Base-by-base conservation (phyloP, 169 alveolate species). In the Plasmodium sp. region DNA sequence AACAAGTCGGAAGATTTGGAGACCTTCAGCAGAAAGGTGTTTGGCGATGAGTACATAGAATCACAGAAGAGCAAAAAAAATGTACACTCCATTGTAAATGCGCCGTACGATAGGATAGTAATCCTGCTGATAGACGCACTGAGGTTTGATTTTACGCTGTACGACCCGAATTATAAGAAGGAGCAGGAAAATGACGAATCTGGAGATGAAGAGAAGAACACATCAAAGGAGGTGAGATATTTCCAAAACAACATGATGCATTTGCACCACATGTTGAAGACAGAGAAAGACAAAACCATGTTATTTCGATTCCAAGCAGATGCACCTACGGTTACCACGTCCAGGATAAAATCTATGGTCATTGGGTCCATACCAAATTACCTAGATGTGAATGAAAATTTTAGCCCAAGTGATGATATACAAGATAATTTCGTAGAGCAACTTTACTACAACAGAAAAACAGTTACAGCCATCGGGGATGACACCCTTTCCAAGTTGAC, bases 91-190 rank as follows among this genome's bases (percentile, higher is more conserved):
- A 88, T 88, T 58, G 27, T 88, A 45, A 88, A 96, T 85, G 85
- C 97, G 18, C 92, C 96, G 18, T 77, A 93, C 31, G 96, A 96
- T 62, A 73, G 84, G 51, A 58, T 88, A 18, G 85, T 93, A 9
- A 6, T 96, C 6, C 77, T 93, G 6, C 51, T 96, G 34, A 84
- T 96, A 22, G 97, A 96, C 72, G 85, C 96, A 2, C 81, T 84
- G 27, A 92, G 97, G n/a, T 77, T 93, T 83, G 97, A 96, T 93
- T 96, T 95, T 83, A 95, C 90, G 18, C 85, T 96, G 2, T 85
- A 94, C 81, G 97, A 96, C 74, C 96, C 97, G 7, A 45, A 81
- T 39, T 88, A 88, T 88, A 48, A 62, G 2, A 58, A 77, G 43
- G 84, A 88, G 82, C 16, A 31, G 5, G 56, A 36, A 62, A 36